These are phyloP conservation scores for Cladophialophora carrionii DNA, from an alignment of 2,329 filamentous ascomycete genomes.

Conservation along the genomic window DNA sequence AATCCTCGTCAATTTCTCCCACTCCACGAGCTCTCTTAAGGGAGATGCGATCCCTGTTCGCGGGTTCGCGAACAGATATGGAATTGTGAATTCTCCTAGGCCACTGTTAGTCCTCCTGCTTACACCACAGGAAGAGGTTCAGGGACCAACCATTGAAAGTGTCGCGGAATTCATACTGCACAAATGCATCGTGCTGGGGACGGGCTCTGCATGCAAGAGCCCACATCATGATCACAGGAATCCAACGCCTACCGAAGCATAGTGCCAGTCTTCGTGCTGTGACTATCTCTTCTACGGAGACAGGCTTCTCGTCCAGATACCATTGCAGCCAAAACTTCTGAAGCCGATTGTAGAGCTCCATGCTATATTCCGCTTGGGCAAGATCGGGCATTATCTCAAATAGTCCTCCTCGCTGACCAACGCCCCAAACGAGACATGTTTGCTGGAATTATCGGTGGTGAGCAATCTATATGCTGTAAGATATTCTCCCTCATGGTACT, in stretches of 20 bases:
- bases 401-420: not conserved
- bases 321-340: not conserved
- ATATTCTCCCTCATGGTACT: conserved; percentile 2
- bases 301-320: not conserved
- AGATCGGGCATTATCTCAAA: conserved; percentile 5
- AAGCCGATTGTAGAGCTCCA: not conserved
- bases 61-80: not conserved
- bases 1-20: not conserved
- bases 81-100: not conserved
- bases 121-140: not conserved
- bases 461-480: not conserved
- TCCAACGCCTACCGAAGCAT: conserved; percentile 4
- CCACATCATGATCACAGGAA: conserved; percentile 8
- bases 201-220: conserved; percentile 1
- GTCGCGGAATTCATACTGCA: not conserved
- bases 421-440: not conserved
- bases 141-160: not conserved
- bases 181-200: not conserved
- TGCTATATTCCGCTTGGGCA: not conserved
- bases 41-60: not conserved
- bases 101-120: not conserved
- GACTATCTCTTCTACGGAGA: not conserved
- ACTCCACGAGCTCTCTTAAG: not conserved
- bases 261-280: conserved; percentile 1
- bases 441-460: not conserved